These are phyloP conservation scores for Nemania serpens DNA, from an alignment of 2,329 filamentous ascomycete genomes.

Conservation along the genomic window DNA sequence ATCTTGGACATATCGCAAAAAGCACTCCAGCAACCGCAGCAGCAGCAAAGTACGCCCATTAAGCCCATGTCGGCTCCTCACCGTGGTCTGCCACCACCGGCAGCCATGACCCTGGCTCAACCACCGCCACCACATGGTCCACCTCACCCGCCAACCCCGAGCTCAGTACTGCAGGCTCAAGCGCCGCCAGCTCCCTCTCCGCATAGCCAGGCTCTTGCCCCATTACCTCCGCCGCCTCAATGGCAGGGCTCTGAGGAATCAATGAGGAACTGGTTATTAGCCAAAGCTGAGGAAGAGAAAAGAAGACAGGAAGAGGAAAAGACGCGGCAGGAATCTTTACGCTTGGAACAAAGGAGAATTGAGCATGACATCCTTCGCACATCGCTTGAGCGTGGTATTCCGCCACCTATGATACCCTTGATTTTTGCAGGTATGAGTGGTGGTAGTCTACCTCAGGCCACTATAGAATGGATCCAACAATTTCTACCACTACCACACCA, in stretches of 20 bases:
- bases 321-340: slow-evolving; percentile 65
- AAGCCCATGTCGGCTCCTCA: slow-evolving; percentile 71
- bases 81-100: slow-evolving; percentile 71
- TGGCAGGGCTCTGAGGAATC: slow-evolving; percentile 72
- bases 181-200: slow-evolving; percentile 41
- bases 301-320: slow-evolving; percentile 76
- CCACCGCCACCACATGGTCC: slow-evolving; percentile 39
- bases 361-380: slow-evolving; percentile 75
- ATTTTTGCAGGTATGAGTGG: slow-evolving; percentile 76
- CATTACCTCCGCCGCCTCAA: slow-evolving; percentile 67
- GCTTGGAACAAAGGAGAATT: slow-evolving; percentile 72
- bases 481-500: slow-evolving; percentile 57
- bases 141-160: slow-evolving; percentile 38
- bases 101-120: slow-evolving; percentile 65
- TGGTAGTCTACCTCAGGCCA: slow-evolving; percentile 62
- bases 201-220: slow-evolving; percentile 52
- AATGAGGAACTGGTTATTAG: slow-evolving; percentile 72
- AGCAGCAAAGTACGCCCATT: slow-evolving; percentile 53
- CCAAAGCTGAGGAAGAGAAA: slow-evolving; percentile 75
- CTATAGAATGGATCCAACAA: slow-evolving; percentile 71
- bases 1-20: slow-evolving; percentile 54
- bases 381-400: slow-evolving; percentile 71
- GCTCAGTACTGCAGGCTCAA: slow-evolving; percentile 39
- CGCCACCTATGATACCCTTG: slow-evolving; percentile 73
- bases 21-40: slow-evolving; percentile 46